These are phyloP conservation scores for Ophiostoma ulmi DNA, from an alignment of 2,329 filamentous ascomycete genomes.

Conservation along the genomic window DNA sequence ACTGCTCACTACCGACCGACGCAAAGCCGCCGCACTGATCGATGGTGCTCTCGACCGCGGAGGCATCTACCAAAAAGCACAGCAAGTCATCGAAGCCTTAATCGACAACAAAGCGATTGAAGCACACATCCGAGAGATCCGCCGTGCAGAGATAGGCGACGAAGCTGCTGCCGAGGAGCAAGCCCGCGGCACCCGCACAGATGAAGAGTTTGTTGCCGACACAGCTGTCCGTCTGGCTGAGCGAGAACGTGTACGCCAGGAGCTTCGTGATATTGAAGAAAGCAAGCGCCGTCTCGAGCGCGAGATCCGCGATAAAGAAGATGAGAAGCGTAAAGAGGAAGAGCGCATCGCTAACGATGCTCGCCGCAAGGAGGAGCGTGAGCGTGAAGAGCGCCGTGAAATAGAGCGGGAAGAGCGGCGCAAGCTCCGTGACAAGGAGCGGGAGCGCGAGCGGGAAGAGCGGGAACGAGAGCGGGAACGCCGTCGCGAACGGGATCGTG, in stretches of 20 bases:
- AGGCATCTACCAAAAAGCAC: slow-evolving; percentile 67
- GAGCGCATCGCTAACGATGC: slow-evolving; percentile 35
- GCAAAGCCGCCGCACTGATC: slow-evolving; percentile 68
- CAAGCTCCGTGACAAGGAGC: slow-evolving; percentile 36
- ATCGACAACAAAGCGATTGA: slow-evolving; percentile 66
- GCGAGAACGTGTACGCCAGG: slow-evolving; percentile 57
- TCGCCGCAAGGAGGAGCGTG: slow-evolving; percentile 35
- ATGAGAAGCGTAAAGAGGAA: slow-evolving; percentile 34
- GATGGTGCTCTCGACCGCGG: slow-evolving; percentile 73
- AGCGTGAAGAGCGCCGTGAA: slow-evolving; percentile 39
- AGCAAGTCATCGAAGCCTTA: slow-evolving; percentile 60
- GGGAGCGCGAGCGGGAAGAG: slow-evolving; percentile 48
- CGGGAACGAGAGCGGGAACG: slow-evolving; percentile 38
- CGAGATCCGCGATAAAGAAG: slow-evolving; percentile 50
- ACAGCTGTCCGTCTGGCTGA: slow-evolving; percentile 56
- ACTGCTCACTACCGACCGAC: slow-evolving; percentile 66
- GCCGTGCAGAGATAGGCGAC: slow-evolving; percentile 62
- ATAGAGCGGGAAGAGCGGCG: slow-evolving; percentile 39
- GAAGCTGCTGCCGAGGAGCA: slow-evolving; percentile 63
- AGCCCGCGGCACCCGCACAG: slow-evolving; percentile 62
- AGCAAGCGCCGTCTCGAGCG: slow-evolving; percentile 55
- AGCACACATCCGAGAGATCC: slow-evolving; percentile 61
- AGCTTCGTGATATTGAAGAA: slow-evolving; percentile 55
- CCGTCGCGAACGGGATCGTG: slow-evolving; percentile 34
- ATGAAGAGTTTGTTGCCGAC: slow-evolving; percentile 67